Evolutionary conservation across 441 rosid genomes (phyloP).

Genomic region (Hypseocharis bilobata): DNA sequence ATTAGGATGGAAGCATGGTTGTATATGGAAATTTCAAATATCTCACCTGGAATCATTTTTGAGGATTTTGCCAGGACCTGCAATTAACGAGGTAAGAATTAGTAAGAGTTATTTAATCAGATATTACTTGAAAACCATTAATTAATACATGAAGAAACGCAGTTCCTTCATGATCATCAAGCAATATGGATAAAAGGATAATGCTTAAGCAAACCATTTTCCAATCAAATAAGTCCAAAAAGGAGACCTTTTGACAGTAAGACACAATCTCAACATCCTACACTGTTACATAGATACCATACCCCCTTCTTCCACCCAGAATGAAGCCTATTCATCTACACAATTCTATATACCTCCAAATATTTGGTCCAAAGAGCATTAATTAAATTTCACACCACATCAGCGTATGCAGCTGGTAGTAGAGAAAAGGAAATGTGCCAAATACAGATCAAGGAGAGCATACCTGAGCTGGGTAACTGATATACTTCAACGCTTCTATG

Average conservation of each 20-base stretch:
- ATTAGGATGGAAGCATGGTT: neutral
- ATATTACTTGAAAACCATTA: neutral
- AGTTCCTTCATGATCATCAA: neutral
- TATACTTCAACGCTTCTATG: slow-evolving; percentile 86
- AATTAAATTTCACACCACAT: neutral
- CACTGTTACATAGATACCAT: neutral
- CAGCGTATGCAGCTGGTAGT: neutral
- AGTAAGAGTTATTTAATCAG: neutral
- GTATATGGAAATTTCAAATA: neutral
- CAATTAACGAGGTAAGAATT: slow-evolving; percentile 2
- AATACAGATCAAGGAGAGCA: slow-evolving; percentile 7
- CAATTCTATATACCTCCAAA: neutral
- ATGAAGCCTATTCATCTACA: neutral
- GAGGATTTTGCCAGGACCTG: slow-evolving; percentile 93
- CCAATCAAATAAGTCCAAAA: neutral
- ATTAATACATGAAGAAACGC: neutral
- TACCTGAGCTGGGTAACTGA: slow-evolving; percentile 95
- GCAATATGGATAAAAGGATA: neutral
- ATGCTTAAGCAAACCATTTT: neutral
- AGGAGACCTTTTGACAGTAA: neutral
- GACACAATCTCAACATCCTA: neutral
- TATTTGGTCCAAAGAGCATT: neutral
- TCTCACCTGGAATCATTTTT: slow-evolving; percentile 86
- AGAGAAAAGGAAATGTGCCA: neutral
- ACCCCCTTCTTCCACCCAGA: neutral